Evolutionary conservation across 352 stramenopile species (phyloP).

Genomic region (Globisporangium viniferum): DNA sequence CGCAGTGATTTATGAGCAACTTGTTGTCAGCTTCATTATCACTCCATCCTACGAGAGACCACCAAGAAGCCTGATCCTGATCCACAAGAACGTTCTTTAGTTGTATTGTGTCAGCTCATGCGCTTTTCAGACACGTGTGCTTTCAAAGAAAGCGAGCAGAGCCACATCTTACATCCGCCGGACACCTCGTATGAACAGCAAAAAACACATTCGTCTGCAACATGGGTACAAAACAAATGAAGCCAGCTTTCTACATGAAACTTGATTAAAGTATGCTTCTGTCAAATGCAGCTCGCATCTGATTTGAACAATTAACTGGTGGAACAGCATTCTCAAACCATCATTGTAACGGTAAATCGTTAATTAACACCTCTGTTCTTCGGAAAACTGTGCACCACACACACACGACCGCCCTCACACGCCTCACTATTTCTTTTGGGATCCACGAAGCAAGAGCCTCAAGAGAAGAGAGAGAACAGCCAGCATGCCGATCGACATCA

Average conservation of each 20-base stretch:
- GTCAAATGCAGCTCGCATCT: neutral
- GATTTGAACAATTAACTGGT: neutral
- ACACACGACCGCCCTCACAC: neutral
- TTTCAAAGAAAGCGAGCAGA: neutral
- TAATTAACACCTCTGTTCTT: neutral
- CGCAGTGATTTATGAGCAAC: neutral
- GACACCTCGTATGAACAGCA: no score
- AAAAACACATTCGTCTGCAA: neutral
- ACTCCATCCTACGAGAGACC: neutral
- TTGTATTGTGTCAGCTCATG: neutral
- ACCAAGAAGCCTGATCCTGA: neutral
- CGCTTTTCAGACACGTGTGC: neutral
- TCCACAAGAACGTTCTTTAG: neutral
- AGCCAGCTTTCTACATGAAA: neutral
- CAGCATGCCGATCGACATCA: constrained; percentile 98
- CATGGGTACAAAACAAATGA: neutral
- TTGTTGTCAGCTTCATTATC: neutral
- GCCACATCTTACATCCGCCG: neutral
- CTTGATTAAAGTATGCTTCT: neutral
- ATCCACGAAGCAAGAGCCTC: constrained; percentile 2
- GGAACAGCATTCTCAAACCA: no score
- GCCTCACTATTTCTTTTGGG: neutral
- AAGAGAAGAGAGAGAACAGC: constrained; percentile 20
- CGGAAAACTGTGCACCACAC: constrained; percentile 6
- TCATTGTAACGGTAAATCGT: neutral